Evolutionary conservation across 2,329 filamentous ascomycete species (phyloP), one percentile per base, ranked within the genome.

Genomic region (Uncinocarpus reesii): DNA sequence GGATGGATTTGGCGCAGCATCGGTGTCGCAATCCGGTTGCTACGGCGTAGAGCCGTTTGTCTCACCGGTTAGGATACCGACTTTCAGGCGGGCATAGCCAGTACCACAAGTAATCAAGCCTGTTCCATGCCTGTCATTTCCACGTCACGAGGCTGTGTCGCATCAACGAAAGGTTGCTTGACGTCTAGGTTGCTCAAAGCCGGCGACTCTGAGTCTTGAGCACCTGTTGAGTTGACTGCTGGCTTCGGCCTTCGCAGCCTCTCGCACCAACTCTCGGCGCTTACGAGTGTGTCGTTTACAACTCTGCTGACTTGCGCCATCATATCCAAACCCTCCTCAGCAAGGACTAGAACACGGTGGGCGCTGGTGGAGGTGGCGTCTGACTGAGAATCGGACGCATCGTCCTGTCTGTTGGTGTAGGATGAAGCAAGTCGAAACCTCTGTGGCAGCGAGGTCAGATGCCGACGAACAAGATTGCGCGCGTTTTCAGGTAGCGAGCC

Each of bases 301-400:
- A 95, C 86, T 4, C 82, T 80, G 34, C 82, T 92, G 42, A 98
- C 87, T 63, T 95, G 88, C 1, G 80, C 78, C 75, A 96, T 88
- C 83, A 96, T 95, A 57, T 95, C 88, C 11, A 96, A 72, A 0
- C 89, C 87, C 63, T 96, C 90, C 59, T 84, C 84, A 5, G 90
- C 90, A 44, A 96, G 79, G 1, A 92, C 80, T 10, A 96, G 70
- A 48, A 93, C 88, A 34, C 84, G 77, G 56, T 88, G 83, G 0
- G 86, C 88, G 44, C 70, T 71, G 13, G 72, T 65, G 28, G 28
- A 18, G 8, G 73, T 73, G 15, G 75, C 74, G 36, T 75, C 72
- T 1, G 66, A 66, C 10, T 60, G 56, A 13, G 62, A 56, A 5
- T 57, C 56, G 1, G 61, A 56, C 1, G 62, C 63, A 7, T 66